phyloP scores from a whole-genome alignment of 2,329 filamentous ascomycete species.

The Nannizzia gypsea region DNA sequence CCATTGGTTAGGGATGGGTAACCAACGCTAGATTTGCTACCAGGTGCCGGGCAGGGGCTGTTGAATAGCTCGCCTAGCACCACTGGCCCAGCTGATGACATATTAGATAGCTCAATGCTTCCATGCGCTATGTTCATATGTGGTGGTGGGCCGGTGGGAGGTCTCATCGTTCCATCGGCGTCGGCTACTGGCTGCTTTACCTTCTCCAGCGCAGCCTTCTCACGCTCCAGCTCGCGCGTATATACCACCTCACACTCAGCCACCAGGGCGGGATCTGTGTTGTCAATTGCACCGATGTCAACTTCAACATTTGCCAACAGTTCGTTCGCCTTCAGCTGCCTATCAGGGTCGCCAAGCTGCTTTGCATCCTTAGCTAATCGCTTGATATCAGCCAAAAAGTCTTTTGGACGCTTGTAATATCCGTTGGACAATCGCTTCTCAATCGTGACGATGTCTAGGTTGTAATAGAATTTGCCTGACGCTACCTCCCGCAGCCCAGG shows the following conservation, averaged over 20 bases:
- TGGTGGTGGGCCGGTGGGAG: slow-evolving; percentile 32
- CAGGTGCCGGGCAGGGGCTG: slow-evolving; percentile 38
- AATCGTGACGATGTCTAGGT: slow-evolving; percentile 82
- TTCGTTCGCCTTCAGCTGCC: slow-evolving; percentile 79
- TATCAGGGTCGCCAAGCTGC: slow-evolving; percentile 68
- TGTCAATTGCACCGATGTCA: slow-evolving; percentile 68
- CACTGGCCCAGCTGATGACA: slow-evolving; percentile 39
- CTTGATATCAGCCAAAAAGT: slow-evolving; percentile 81
- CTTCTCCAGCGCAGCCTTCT: slow-evolving; percentile 52
- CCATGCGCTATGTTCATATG: slow-evolving; percentile 41
- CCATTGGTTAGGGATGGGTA: slow-evolving; percentile 45
- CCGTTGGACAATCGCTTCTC: slow-evolving; percentile 95
- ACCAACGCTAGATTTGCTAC: slow-evolving; percentile 45
- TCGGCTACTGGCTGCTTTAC: slow-evolving; percentile 30
- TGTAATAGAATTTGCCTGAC: slow-evolving; percentile 83
- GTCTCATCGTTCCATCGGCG: slow-evolving; percentile 32
- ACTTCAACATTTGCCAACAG: slow-evolving; percentile 88
- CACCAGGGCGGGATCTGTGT: slow-evolving; percentile 49
- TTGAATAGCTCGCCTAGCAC: slow-evolving; percentile 55
- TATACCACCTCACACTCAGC: slow-evolving; percentile 74
- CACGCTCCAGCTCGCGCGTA: slow-evolving; percentile 56
- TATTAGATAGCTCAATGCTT: slow-evolving; percentile 40
- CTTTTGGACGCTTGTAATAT: slow-evolving; percentile 81
- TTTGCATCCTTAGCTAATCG: slow-evolving; percentile 74
- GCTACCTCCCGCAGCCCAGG: slow-evolving; percentile 62